Evolutionary conservation across 108 stramenopile genomes (phyloP).

Genomic region (Nitzschia putrida): DNA sequence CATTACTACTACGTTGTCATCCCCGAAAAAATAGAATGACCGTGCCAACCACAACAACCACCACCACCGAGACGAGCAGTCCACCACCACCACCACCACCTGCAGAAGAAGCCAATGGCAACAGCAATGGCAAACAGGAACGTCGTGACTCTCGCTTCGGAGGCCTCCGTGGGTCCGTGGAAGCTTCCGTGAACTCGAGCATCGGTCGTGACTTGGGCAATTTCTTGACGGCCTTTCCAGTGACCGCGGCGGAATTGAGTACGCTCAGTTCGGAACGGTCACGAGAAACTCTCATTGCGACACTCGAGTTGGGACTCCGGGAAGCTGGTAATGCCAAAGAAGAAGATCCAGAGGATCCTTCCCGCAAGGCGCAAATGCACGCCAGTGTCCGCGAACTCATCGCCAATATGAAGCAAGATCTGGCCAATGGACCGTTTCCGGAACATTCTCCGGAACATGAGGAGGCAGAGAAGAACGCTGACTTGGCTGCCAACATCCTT

Average conservation of each 20-base stretch:
- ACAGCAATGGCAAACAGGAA: not conserved
- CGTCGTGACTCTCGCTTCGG: constrained; percentile 42
- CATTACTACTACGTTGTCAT: too few relatives aligned
- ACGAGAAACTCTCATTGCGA: constrained; percentile 51
- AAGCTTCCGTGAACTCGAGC: constrained; percentile 45
- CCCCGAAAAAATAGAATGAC: too few relatives aligned
- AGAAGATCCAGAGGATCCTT: constrained; percentile 52
- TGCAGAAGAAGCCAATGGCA: not conserved
- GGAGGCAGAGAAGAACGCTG: constrained; percentile 55
- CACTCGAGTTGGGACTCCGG: constrained; percentile 62
- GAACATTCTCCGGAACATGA: constrained; percentile 40
- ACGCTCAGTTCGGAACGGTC: constrained; percentile 61
- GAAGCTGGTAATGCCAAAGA: constrained; percentile 20
- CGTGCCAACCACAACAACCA: too few relatives aligned
- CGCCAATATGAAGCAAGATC: constrained; percentile 41
- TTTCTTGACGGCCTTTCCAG: constrained; percentile 8
- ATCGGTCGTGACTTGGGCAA: constrained; percentile 31
- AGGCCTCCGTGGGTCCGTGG: constrained; percentile 52
- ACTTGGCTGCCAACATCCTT: constrained; percentile 69
- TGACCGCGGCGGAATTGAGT: constrained; percentile 49
- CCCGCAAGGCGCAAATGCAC: constrained; percentile 10
- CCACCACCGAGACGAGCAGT: too few relatives aligned
- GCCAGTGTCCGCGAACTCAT: constrained; percentile 47
- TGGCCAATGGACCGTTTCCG: constrained; percentile 27
- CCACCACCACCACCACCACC: too few relatives aligned